Conservation (phyloP, 164 flowering plant species). For the Magnolia changhungtana region DNA sequence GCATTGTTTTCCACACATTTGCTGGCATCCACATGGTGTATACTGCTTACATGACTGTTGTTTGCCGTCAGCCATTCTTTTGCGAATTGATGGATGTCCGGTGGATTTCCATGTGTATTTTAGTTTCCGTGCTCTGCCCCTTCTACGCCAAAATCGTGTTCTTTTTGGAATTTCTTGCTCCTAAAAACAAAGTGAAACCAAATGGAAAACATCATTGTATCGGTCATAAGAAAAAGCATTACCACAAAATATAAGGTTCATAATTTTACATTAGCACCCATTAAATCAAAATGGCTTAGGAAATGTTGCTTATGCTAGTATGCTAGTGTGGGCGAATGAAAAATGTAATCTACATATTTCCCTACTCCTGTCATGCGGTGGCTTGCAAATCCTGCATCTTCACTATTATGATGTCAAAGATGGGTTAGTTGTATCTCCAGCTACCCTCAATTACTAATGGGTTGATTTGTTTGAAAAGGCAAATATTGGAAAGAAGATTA, state of each 20-base stretch:
- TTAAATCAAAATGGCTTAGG: background rate
- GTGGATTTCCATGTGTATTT: conserved; percentile 92
- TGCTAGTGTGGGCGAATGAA: background rate
- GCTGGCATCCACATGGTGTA: conserved; percentile 82
- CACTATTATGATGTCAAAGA: too few species aligned
- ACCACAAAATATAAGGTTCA: background rate
- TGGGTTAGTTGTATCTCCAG: too few species aligned
- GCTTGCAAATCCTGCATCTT: background rate
- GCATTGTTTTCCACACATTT: conserved; percentile 86
- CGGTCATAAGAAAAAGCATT: background rate
- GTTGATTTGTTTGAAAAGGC: too few species aligned
- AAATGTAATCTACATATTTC: background rate
- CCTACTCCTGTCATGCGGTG: background rate
- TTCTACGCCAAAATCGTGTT: conserved; percentile 66
- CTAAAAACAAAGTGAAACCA: conserved; percentile 21
- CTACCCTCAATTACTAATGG: too few species aligned
- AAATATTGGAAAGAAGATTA: too few species aligned
- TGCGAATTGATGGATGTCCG: conserved; percentile 84
- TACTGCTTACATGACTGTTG: conserved; percentile 71
- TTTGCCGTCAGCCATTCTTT: conserved; percentile 85
- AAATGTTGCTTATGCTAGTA: background rate
- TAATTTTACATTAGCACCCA: background rate
- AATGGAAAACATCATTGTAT: conserved; percentile 1
- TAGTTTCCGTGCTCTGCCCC: conserved; percentile 74
- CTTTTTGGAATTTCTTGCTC: conserved; percentile 61